These are phyloP conservation scores for Diaporthe sp. DNA, from an alignment of 2,329 filamentous ascomycete genomes.

Conservation along the genomic window DNA sequence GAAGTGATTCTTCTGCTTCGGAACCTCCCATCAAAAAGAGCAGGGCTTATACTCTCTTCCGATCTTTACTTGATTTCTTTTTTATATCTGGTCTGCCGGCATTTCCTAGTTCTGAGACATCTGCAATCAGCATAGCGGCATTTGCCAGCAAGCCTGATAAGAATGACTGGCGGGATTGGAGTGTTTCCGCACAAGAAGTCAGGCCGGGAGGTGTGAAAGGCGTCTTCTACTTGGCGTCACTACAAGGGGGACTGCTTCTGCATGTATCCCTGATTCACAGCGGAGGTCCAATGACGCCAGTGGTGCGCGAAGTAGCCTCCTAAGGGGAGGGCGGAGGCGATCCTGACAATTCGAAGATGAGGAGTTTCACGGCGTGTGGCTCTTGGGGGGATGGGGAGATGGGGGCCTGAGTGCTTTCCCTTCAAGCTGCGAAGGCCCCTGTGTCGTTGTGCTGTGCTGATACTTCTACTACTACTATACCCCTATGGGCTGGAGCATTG, in stretches of 20 bases:
- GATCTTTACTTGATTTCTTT: background rate
- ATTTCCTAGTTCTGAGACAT: background rate
- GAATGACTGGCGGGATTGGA: background rate
- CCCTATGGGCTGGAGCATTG: background rate
- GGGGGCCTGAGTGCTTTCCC: background rate
- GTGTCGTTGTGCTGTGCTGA: background rate
- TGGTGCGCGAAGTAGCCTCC: background rate
- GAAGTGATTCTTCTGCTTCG: background rate
- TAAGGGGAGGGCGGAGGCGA: background rate
- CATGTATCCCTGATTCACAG: background rate
- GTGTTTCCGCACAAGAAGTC: background rate
- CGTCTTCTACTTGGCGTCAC: background rate
- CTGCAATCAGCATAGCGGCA: slow-evolving; percentile 1
- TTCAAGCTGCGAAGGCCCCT: background rate
- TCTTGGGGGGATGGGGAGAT: no score
- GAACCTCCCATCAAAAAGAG: background rate
- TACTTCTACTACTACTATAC: slow-evolving; percentile 8
- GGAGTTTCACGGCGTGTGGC: background rate
- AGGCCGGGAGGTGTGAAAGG: background rate
- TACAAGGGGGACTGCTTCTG: background rate
- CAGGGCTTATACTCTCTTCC: background rate
- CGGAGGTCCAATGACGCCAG: background rate
- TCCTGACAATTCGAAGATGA: background rate
- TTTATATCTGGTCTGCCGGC: background rate
- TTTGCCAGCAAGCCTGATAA: background rate